Evolutionary conservation across 441 rosid species (phyloP).

Genomic region (Kokia cookei): DNA sequence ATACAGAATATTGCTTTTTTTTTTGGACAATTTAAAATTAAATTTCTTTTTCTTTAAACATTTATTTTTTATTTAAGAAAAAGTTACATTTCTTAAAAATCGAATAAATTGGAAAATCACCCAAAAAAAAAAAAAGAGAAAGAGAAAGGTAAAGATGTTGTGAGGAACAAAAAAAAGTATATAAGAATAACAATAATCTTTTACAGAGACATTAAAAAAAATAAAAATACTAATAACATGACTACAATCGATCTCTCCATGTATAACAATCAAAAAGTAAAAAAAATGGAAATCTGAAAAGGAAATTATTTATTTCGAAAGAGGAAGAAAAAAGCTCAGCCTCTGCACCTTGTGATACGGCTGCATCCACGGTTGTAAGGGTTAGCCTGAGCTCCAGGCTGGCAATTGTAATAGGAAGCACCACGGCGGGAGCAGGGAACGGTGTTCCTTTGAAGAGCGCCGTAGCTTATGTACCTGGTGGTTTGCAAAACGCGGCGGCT

Average conservation of each 20-base stretch:
- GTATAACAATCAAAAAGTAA: background rate
- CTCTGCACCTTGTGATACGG: constrained; percentile 79
- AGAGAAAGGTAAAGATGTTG: background rate
- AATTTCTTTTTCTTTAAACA: background rate
- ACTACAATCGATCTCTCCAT: constrained; percentile 8
- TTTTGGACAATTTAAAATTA: background rate
- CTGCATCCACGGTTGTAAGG: constrained; percentile 93
- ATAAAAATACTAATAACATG: constrained; percentile 11
- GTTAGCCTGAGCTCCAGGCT: constrained; percentile 71
- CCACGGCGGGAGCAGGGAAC: constrained; percentile 97
- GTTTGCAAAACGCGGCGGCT: constrained; percentile 76
- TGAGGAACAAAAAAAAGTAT: background rate
- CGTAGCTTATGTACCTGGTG: constrained; percentile 74
- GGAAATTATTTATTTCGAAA: background rate
- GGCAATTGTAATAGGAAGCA: constrained; percentile 91
- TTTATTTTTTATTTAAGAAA: background rate
- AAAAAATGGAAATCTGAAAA: background rate
- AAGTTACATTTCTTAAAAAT: background rate
- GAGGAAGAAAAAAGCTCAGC: constrained; percentile 22
- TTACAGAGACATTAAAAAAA: constrained; percentile 18
- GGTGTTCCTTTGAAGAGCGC: constrained; percentile 74
- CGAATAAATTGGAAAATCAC: background rate
- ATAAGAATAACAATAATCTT: constrained; percentile 11
- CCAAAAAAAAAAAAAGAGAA: background rate
- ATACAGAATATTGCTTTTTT: too few species aligned